Base-by-base conservation (phyloP, 345 rosid species). In the Limnanthes douglasii region DNA sequence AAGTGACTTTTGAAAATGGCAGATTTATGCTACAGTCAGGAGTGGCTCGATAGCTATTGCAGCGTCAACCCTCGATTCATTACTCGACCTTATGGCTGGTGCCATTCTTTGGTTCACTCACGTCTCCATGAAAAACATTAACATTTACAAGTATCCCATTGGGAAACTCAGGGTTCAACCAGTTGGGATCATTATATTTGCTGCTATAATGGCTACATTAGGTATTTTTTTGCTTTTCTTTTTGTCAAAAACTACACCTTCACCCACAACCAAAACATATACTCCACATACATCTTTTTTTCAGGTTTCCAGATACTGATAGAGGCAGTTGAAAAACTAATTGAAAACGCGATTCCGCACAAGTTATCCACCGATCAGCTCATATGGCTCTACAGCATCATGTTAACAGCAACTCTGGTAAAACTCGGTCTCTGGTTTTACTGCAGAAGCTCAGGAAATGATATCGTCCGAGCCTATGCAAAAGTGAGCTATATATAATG, bases 131-230 rank as follows among this genome's bases (percentile, higher is more conserved):
- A 88, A 72, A 41, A 76, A 41, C 57, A 65, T 72, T 3, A 88
- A 88, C 45, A 72, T 88, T 26, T 88, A 88, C 39, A 69, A 74
- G 36, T 88, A 83, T 21, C 97, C 97, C n/a, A 83, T 88, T 15
- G 97, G 97, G 17, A 88, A 88, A 62, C 52, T 88, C 50, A 77
- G 97, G 60, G 78, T 88, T 39, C 97, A 88, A 41, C 97, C 95
- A 0, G 97, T 88, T 1, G 95, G 97, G 21, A 79, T 88, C 37
- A 66, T 88, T 65, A 61, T 83, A 40, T 83, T 88, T 50, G 95
- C 95, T 12, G 97, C 95, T 6, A 26, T 88, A 26, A 88, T 88
- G 97, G 94, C 97, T 29, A 83, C 95, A 15, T 86, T 90, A 4
- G 95, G 98, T 90, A 65, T 45, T 53, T 41, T 34, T 24, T 23